Base-by-base conservation (phyloP, 1,284 basidiomycete genomes). In the Termitomyces sp. region DNA sequence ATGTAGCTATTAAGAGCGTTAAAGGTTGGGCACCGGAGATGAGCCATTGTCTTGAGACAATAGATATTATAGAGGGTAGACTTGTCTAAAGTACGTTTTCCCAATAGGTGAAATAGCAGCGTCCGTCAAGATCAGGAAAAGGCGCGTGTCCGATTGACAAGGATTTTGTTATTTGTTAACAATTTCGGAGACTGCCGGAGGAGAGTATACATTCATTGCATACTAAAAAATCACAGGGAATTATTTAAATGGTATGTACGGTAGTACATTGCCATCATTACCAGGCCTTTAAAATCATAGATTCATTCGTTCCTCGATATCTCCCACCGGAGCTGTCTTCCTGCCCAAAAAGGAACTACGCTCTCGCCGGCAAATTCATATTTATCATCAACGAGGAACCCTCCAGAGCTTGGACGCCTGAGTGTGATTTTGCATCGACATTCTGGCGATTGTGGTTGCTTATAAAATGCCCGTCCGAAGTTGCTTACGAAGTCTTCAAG, bases 281-380 rank as follows among this genome's bases (percentile, higher is more conserved):
- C 15, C 17, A 9, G 17, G 3, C 19, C 42, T 24, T 26, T 28
- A 1, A 53, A 31, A 28, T 7, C 28, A 21, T 12, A 41, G n/a
- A 50, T 43, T 50, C 41, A 54, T 19, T 46, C 53, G 3, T 36
- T 24, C 53, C 64, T 61, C 41, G 70, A 77, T 62, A 98, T 86
- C 72, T 86, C 81, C 96, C 95, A 99, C 15, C 76, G 77, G 31
- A 99, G 73, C 59, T 80, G 73, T 70, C 86, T 90, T 21, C 94
- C 96, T 2, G 91, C 87, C 90, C 91, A 94, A 75, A 99, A 99
- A 2, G 96, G 92, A 24, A 92, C 82, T 1, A 98, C 84, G 55
- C 76, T 80, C 19, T 83, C 76, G 24, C 79, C 78, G 24, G 76
- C 79, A 31, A 77, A 63, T 40, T 68, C 67, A 66, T 84, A 87